These are phyloP conservation scores for Solanum etuberosum DNA, from an alignment of 257 asterid species.

Conservation along the genomic window DNA sequence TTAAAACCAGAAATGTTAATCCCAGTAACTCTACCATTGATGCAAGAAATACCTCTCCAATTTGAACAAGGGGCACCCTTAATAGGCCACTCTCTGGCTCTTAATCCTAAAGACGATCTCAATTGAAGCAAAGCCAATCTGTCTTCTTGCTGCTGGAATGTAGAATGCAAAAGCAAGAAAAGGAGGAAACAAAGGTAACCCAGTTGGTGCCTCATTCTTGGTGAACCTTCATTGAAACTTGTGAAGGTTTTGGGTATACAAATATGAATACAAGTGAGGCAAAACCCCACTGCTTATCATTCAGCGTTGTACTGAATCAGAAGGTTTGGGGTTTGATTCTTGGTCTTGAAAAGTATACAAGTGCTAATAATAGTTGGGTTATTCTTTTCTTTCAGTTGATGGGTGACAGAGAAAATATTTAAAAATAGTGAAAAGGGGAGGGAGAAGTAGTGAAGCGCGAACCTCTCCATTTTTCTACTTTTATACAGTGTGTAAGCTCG, in stretches of 20 bases:
- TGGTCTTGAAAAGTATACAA: not conserved
- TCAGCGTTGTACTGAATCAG: not conserved
- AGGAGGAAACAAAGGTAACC: constrained; percentile 17
- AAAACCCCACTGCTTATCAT: not conserved
- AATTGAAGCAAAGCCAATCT: constrained; percentile 55
- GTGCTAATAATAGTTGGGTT: not conserved
- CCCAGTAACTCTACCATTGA: constrained; percentile 47
- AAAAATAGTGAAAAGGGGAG: not conserved
- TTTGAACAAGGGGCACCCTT: constrained; percentile 55
- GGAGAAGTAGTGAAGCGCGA: not conserved
- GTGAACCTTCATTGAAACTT: constrained; percentile 54
- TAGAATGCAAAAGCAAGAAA: constrained; percentile 33
- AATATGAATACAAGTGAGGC: not conserved
- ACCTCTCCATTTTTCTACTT: not conserved
- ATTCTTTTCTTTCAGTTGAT: not conserved
- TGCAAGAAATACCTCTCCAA: constrained; percentile 72
- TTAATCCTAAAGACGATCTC: constrained; percentile 88
- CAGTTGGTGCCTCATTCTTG: constrained; percentile 61
- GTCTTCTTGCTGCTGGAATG: constrained; percentile 47
- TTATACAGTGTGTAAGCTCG: not conserved
- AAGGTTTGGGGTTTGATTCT: not conserved
- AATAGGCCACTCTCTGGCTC: constrained; percentile 78
- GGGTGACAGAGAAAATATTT: not conserved
- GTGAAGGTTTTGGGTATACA: not conserved
- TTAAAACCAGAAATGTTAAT: constrained; percentile 79